Conservation (phyloP, 116 monocot genomes). For the Posidonia oceanica region DNA sequence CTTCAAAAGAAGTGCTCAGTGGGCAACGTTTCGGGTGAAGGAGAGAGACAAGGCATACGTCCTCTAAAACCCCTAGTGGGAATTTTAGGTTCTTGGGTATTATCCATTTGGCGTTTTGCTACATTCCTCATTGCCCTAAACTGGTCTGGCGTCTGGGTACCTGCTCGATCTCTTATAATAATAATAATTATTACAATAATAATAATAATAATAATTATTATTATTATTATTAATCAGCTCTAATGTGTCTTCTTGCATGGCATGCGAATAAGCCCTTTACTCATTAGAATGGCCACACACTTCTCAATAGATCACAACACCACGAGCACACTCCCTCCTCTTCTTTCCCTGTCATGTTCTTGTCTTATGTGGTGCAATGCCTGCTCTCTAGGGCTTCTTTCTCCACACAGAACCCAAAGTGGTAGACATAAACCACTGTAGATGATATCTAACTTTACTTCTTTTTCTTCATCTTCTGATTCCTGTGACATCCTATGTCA, state of each 20-base stretch:
- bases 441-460: neutral
- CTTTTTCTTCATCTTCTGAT: neutral
- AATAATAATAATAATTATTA: no score
- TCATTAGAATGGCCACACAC: neutral
- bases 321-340: neutral
- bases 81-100: neutral
- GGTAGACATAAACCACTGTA: slow-evolving; percentile 3
- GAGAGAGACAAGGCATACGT: neutral
- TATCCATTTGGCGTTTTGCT: slow-evolving; percentile 10
- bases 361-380: slow-evolving; percentile 2
- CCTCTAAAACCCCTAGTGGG: neutral
- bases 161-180: no score
- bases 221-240: no score
- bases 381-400: neutral
- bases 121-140: neutral
- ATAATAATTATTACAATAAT: no score
- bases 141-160: no score
- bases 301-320: neutral
- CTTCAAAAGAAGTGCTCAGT: slow-evolving; percentile 10
- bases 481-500: neutral
- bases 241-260: neutral
- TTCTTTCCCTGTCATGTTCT: neutral
- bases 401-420: neutral
- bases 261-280: neutral
- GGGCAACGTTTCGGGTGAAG: neutral